phyloP scores from a whole-genome alignment of 495 filamentous ascomycete genomes.

The Letharia lupina region DNA sequence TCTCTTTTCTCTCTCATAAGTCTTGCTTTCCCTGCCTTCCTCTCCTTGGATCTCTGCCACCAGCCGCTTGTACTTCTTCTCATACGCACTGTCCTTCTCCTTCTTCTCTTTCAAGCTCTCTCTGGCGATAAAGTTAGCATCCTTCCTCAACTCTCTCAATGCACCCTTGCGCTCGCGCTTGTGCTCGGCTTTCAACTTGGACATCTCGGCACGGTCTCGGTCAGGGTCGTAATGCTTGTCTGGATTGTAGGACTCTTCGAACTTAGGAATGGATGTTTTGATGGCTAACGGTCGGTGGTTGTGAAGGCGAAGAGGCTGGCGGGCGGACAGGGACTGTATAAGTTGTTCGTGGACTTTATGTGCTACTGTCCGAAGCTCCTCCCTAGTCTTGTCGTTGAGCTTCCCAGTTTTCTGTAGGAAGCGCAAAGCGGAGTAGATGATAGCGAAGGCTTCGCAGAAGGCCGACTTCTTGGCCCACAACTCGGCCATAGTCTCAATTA shows the following conservation, averaged over 20 bases:
- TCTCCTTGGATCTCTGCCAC: slow-evolving; percentile 92
- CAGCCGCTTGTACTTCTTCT: slow-evolving; percentile 85
- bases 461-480: slow-evolving; percentile 59
- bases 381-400: slow-evolving; percentile 31
- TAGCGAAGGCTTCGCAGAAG: slow-evolving; percentile 64
- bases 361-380: slow-evolving; percentile 11
- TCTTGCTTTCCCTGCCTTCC: slow-evolving; percentile 77
- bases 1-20: slow-evolving; percentile 79
- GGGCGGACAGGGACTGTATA: slow-evolving; percentile 47
- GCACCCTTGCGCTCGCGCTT: slow-evolving; percentile 95
- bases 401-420: slow-evolving; percentile 42
- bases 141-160: slow-evolving; percentile 87
- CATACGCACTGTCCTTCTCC: slow-evolving; percentile 80
- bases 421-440: slow-evolving; percentile 45
- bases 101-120: slow-evolving; percentile 88
- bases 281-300: slow-evolving; percentile 84
- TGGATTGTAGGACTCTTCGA: slow-evolving; percentile 91
- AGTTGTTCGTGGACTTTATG: slow-evolving; percentile 40
- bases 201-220: slow-evolving; percentile 70
- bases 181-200: slow-evolving; percentile 76
- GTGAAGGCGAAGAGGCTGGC: slow-evolving; percentile 78
- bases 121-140: slow-evolving; percentile 81
- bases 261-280: slow-evolving; percentile 83
- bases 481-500: slow-evolving; percentile 52
- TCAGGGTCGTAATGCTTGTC: slow-evolving; percentile 94